A percentile compares a stretch with the other conserved stretches of the same genome.
phyloP scores from a whole-genome alignment of 2,329 filamentous ascomycete genomes.

The Plectosphaerella plurivora region DNA sequence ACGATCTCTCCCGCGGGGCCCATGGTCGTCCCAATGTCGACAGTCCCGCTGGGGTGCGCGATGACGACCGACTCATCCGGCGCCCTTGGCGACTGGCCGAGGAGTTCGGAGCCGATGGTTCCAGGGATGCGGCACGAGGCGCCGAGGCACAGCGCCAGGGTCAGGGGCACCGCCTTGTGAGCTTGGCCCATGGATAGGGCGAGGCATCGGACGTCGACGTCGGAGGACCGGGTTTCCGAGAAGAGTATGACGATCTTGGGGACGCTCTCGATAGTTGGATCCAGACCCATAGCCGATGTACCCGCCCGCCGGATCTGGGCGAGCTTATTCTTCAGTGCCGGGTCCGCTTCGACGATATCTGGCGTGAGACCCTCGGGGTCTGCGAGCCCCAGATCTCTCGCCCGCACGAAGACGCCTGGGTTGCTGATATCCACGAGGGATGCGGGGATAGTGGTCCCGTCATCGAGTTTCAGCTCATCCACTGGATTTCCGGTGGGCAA shows the following conservation, averaged over 20 bases:
- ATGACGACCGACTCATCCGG: constrained; percentile 31
- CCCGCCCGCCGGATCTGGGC: constrained; percentile 31
- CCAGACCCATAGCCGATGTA: constrained; percentile 33
- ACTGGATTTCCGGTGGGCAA: constrained; percentile 32
- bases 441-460: constrained; percentile 22
- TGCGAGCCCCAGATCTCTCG: constrained; percentile 22
- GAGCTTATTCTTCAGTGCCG: constrained; percentile 21
- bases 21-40: constrained; percentile 40
- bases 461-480: constrained; percentile 23
- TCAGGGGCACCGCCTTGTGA: constrained; percentile 37
- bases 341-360: constrained; percentile 23
- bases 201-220: constrained; percentile 37
- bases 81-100: constrained; percentile 5
- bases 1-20: constrained; percentile 30
- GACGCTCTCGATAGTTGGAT: constrained; percentile 28
- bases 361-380: constrained; percentile 14
- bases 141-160: constrained; percentile 33
- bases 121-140: constrained; percentile 33
- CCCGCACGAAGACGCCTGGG: constrained; percentile 34
- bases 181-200: constrained; percentile 42
- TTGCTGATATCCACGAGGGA: constrained; percentile 36
- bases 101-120: constrained; percentile 32
- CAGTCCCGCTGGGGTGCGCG: constrained; percentile 39
- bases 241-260: constrained; percentile 43
- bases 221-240: constrained; percentile 15